phyloP scores from a whole-genome alignment of 1,139 yeast species.

The Candida sp. region DNA sequence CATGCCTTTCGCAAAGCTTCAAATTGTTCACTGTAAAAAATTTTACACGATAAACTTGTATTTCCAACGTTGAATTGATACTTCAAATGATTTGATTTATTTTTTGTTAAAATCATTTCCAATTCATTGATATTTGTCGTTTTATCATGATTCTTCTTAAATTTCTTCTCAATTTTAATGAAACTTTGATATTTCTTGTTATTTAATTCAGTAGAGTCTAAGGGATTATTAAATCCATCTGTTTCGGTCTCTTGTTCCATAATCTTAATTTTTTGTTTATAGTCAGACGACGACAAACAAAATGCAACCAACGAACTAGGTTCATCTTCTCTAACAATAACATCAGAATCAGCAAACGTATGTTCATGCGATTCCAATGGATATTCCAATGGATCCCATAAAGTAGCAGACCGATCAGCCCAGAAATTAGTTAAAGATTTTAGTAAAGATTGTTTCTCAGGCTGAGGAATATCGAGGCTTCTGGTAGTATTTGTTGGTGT shows the following conservation, averaged over 20 bases:
- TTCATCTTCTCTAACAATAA: conserved; percentile 93
- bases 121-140: conserved; percentile 25
- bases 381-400: conserved; percentile 91
- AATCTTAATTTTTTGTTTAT: conserved; percentile 57
- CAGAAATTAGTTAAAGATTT: conserved; percentile 88
- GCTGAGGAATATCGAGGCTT: conserved; percentile 29
- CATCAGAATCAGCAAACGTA: conserved; percentile 90
- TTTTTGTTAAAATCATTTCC: conserved; percentile 73
- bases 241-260: conserved; percentile 27
- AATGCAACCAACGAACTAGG: conserved; percentile 95
- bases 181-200: conserved; percentile 37
- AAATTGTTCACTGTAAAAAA: conserved; percentile 94
- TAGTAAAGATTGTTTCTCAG: conserved; percentile 75
- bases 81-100: conserved; percentile 84
- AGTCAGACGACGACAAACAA: conserved; percentile 83
- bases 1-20: conserved; percentile 89
- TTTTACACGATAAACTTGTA: conserved; percentile 84
- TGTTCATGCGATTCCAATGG: conserved; percentile 84
- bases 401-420: conserved; percentile 96
- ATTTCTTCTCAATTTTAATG: conserved; percentile 42
- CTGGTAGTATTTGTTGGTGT: conserved; percentile 1
- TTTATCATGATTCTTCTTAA: conserved; percentile 27
- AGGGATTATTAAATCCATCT: conserved; percentile 5
- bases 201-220: conserved; percentile 5
- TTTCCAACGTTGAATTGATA: conserved; percentile 89